A percentile compares a stretch with the other conserved stretches of the same genome.
phyloP scores from a whole-genome alignment of 73 alveolate genomes.

The Blepharisma japonicum region DNA sequence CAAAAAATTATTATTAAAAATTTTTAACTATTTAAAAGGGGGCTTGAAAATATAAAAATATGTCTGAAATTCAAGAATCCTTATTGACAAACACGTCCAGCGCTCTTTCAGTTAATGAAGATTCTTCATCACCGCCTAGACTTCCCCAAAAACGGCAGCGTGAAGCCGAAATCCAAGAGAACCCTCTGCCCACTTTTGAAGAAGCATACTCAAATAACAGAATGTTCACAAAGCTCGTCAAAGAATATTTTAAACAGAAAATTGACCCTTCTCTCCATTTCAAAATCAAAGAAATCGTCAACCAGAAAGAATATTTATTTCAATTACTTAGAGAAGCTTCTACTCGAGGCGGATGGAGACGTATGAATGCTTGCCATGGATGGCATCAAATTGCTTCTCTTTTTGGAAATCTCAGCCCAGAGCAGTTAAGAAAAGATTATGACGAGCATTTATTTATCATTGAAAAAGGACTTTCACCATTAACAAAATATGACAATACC shows the following conservation, averaged over 20 bases:
- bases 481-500: background rate
- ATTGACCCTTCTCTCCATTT: background rate
- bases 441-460: background rate
- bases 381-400: background rate
- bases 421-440: background rate
- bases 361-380: background rate
- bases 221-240: no score
- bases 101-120: no score
- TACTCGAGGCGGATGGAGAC: constrained; percentile 1
- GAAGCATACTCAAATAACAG: no score
- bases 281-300: background rate
- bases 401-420: background rate
- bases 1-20: no score
- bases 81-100: no score
- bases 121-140: no score
- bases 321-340: background rate
- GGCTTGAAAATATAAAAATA: no score
- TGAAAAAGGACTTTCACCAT: background rate
- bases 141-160: no score
- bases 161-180: no score
- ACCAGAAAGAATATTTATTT: constrained; percentile 5
- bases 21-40: no score
- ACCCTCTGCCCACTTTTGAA: no score
- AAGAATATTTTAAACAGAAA: background rate
- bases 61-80: no score